A percentile compares a stretch with the other conserved stretches of the same genome.
Conservation (phyloP, 495 filamentous ascomycete genomes). For the Podospora pseudoanserina region DNA sequence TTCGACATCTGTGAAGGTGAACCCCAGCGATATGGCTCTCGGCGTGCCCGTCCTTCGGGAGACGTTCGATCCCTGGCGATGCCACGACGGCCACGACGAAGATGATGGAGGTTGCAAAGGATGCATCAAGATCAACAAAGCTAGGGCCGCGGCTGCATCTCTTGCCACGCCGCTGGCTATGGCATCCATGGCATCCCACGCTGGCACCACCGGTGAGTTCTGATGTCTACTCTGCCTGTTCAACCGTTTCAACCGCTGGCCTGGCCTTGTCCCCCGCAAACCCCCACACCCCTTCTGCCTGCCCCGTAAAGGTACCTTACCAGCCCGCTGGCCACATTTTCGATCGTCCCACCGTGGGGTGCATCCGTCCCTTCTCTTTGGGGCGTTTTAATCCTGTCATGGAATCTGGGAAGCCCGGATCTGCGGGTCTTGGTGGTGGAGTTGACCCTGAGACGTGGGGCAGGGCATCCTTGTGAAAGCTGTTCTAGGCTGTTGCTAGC, state of each 20-base stretch:
- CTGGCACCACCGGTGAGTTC: conserved; percentile 24
- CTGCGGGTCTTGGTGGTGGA: conserved; percentile 2
- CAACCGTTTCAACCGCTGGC: conserved; percentile 10
- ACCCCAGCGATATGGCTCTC: conserved; percentile 25
- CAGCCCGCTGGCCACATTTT: neutral
- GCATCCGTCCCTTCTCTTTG: conserved; percentile 14
- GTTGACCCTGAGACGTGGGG: conserved; percentile 20
- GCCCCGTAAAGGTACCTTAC: neutral
- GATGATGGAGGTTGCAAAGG: conserved; percentile 28
- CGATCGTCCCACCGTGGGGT: conserved; percentile 20
- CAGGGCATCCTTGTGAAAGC: conserved; percentile 1
- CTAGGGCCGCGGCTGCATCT: conserved; percentile 21
- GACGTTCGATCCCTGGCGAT: conserved; percentile 32
- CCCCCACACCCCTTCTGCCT: conserved; percentile 7
- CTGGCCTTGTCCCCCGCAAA: neutral
- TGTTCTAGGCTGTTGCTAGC: conserved; percentile 14
- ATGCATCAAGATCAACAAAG: conserved; percentile 30
- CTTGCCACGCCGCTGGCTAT: conserved; percentile 5
- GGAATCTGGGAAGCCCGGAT: conserved; percentile 1
- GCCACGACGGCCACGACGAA: conserved; percentile 14
- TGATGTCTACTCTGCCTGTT: conserved; percentile 3
- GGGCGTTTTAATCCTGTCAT: neutral
- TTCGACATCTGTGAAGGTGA: conserved; percentile 7
- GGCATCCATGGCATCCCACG: conserved; percentile 5
- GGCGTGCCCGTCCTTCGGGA: conserved; percentile 28